phyloP scores from a whole-genome alignment of 2,329 filamentous ascomycete genomes.

The Xylariales sp. region DNA sequence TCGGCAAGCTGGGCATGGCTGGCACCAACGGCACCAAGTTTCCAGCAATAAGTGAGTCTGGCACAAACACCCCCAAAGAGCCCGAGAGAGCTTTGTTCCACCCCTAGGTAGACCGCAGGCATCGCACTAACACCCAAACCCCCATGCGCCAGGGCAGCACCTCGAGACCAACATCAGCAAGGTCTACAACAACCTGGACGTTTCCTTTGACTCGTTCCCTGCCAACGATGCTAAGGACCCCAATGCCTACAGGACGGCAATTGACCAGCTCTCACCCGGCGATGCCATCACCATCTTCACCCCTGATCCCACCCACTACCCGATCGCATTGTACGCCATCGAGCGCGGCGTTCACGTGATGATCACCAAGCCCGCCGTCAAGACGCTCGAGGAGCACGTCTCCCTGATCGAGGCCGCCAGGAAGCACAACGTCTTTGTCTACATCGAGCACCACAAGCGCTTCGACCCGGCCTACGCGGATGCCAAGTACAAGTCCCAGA shows the following conservation, averaged over 20 bases:
- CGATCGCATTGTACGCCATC: slow-evolving; percentile 89
- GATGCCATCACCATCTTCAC: slow-evolving; percentile 96
- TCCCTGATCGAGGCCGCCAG: slow-evolving; percentile 67
- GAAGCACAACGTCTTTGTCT: slow-evolving; percentile 80
- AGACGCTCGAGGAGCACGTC: slow-evolving; percentile 76
- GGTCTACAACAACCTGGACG: slow-evolving; percentile 85
- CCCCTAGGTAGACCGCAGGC: too few species aligned
- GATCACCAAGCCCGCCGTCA: slow-evolving; percentile 90
- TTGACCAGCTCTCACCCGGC: slow-evolving; percentile 75
- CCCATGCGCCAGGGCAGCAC: slow-evolving; percentile 78
- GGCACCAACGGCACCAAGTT: slow-evolving; percentile 87
- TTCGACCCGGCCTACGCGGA: slow-evolving; percentile 92
- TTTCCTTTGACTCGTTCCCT: slow-evolving; percentile 79
- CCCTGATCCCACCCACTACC: slow-evolving; percentile 86
- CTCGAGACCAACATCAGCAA: slow-evolving; percentile 82
- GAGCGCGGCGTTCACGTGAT: slow-evolving; percentile 84
- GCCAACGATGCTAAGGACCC: slow-evolving; percentile 69
- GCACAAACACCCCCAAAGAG: not conserved
- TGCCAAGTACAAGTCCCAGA: slow-evolving; percentile 70
- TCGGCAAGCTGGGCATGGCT: slow-evolving; percentile 81
- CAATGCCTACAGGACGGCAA: slow-evolving; percentile 82
- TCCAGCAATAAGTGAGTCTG: slow-evolving; percentile 73
- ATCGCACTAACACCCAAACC: too few species aligned
- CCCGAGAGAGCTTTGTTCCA: too few species aligned
- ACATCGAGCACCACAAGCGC: slow-evolving; percentile 94